Base-by-base conservation (phyloP, 169 alveolate genomes). In the Plasmodium malariae region DNA sequence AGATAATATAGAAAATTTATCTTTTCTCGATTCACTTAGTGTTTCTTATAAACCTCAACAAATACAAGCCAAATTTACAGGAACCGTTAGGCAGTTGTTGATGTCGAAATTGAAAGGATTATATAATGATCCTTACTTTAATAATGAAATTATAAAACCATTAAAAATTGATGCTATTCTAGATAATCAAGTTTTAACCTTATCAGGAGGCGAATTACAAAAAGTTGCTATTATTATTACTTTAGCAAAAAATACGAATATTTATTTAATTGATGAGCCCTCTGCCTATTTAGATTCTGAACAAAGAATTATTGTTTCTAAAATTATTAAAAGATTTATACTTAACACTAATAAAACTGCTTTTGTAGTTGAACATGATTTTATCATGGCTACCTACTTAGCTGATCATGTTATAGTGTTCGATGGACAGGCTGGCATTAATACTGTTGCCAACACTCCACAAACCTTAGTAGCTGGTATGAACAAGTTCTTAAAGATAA, bases 221-320 rank as follows among this genome's bases (percentile, higher is more conserved):
- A 96, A 99, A 88, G 99, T 98, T 9, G 99, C 99, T 5, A 94
- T 99, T 36, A 97, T 98, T 28, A 92, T 99, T 43, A 99, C 99
- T 5, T 94, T 99, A 74, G 99, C 99, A 1, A 98, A 98, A 90
- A 98, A 99, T 40, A 99, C 99, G 0, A 99, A 98, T 87, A 97
- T 99, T 21, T 99, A 98, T 94, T 96, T 99, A 43, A 98, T 99
- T 67, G 99, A 99, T 91, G 99, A 99, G 93, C 99, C 99, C 28
- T 98, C 99, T 1, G 99, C 99, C 24, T 98, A 99, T 91, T 94
- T 99, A 55, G 99, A 99, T 85, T 98, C 99, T 1, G 99, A 99
- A 80, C 99, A 99, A 88, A 98, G 99, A 94, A 98, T 99, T 40
- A 95, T 98, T 55, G 99, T 99, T 9, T 98, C 99, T n/a, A 98